Base-by-base conservation (phyloP, 2,329 filamentous ascomycete species). In the Didymella pomorum region DNA sequence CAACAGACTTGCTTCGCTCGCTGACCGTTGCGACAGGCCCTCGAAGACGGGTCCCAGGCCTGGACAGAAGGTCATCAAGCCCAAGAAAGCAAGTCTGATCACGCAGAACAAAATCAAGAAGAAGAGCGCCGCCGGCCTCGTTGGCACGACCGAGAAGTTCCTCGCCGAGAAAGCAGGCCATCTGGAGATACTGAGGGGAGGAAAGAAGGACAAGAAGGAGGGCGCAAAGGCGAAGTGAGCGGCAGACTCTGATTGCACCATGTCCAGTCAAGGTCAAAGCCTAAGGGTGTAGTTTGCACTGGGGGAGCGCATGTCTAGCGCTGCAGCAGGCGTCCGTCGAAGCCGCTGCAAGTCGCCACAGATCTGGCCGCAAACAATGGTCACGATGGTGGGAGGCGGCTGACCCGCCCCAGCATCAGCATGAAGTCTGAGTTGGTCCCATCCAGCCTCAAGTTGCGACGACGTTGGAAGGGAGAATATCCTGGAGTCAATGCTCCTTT, bases 141-240 rank as follows among this genome's bases (percentile, higher is more conserved):
- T 84, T 3, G 84, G 83, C 0, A 81, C 86, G 78, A 91, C 89
- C n/a, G 89, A 92, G 71, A 84, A 84, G 60, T 84, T 82, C 62
- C 80, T 91, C 10, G 89, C 88, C 12, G 80, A 86, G 61, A 86
- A 86, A 69, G 89, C 88, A 5, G 89, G 89, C 14, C 89, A 92
- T 81, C 70, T 91, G 70, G 89, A 92, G 75, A 71, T 91, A 69
- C 74, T 91, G 69, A 82, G 81, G 56, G 87, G 87, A 2, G 88
- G 87, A 12, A 90, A 89, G 82, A 88, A 85, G 76, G 78, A 79
- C 41, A 72, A 68, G 63, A 69, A 67, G 47, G 66, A 66, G 26
- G 64, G 61, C 25, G 62, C 63, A 43, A 66, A 61, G 52, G 37
- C 42, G 23, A 58, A 54, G 50, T 45, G 51, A 62, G 21, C 35